Evolutionary conservation across 1,139 yeast species (phyloP), one percentile per base, ranked within the genome.

Genomic region (Meyerozyma elateridarum): DNA sequence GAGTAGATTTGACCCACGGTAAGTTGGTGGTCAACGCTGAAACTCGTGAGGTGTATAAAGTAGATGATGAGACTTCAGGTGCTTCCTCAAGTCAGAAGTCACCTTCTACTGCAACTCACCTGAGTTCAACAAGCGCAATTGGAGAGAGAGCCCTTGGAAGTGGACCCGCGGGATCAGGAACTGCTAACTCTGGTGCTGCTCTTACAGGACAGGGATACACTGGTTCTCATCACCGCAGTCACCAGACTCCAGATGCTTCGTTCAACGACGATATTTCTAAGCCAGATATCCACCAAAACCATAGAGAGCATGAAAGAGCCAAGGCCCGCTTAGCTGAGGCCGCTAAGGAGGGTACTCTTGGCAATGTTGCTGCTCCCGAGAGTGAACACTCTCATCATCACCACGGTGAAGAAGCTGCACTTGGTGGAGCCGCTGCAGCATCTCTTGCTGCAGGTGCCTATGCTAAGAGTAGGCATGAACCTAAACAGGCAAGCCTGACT

Each of bases 1-100:
- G 69, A 4, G 61, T 59, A 17, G 68, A 63, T 34, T 53, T 63
- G 41, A 39, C 52, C 9, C 44, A 55, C n/a, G 67, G 68, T 3
- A 61, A 60, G 39, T 45, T 64, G 33, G 59, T 61, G 8, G 52
- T 63, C 29, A 56, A 63, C 41, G 59, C 68, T 29, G 54, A 54
- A 31, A 59, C 64, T 19, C 34, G 36, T 21, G 39, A 38, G 27
- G 32, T 40, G 7, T 37, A 33, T 32, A 33, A 30, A 29, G 32
- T 32, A 5, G 27, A 20, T 8, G 24, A 4, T 11, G 11, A 11
- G 12, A 8, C 16, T 9, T 15, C 14, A 6, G 15, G 5, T n/a
- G 11, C 26, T 7, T 13, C 25, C 18, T 14, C 25, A 20, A 20
- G 20, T 9, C 25, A 8, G 21, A 9, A 21, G 13, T 19, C 3